phyloP scores from a whole-genome alignment of 257 asterid species.

The Ligustrum vulgare region DNA sequence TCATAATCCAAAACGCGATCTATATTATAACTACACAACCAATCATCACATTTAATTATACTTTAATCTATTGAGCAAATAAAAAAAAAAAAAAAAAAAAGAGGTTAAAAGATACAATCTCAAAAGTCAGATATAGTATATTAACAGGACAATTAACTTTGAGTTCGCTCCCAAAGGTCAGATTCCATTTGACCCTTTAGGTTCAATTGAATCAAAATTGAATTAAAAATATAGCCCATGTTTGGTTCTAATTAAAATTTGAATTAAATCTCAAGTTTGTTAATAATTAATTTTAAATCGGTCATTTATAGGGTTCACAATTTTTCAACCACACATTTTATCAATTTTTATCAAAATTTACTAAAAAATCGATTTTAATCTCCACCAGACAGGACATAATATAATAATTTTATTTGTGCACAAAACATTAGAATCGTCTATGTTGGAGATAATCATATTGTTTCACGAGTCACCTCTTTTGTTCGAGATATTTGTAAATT shows the following conservation, averaged over 20 bases:
- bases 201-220: constrained; percentile 28
- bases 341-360: too few species aligned
- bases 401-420: background rate
- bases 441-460: too few species aligned
- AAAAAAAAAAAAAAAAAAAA: background rate
- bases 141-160: constrained; percentile 12
- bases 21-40: background rate
- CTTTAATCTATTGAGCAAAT: background rate
- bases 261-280: too few species aligned
- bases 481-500: too few species aligned
- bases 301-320: too few species aligned
- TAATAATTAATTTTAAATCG: too few species aligned
- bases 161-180: constrained; percentile 32
- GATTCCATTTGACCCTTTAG: constrained; percentile 39
- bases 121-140: constrained; percentile 13
- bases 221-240: background rate
- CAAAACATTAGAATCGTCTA: background rate
- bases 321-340: too few species aligned
- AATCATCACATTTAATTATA: background rate
- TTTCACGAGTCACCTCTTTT: too few species aligned
- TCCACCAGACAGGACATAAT: too few species aligned
- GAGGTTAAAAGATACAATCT: background rate
- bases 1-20: background rate
- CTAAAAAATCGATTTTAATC: too few species aligned
- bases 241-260: too few species aligned